Base-by-base conservation (phyloP, 345 rosid genomes). In the Stellera chamaejasme region DNA sequence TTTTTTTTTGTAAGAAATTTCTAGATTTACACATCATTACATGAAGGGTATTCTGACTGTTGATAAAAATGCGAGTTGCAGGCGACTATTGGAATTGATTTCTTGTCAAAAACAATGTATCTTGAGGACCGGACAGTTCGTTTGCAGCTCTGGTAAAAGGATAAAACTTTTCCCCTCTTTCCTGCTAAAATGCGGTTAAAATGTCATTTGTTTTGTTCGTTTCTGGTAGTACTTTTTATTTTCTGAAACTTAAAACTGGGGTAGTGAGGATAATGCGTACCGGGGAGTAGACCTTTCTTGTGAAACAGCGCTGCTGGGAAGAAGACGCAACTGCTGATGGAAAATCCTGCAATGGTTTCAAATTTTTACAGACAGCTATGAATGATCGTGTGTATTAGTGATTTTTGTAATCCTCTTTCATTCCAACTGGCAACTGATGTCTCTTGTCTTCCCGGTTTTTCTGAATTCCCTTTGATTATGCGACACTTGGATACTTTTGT, bases 81-180 rank as follows among this genome's bases (percentile, higher is more conserved):
- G 97, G 97, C 97, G 19, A 90, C 96, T 0, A 87, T 90, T 39
- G 97, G 96, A 32, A 90, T 90, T 56, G 97, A 90, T 70, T 90
- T 90, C 59, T 69, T 87, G 75, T 90, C 96, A 3, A 90, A 90
- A 64, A 90, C 97, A 41, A 90, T 90, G 94, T 87, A 87, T 71
- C 93, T 87, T 56, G 97, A 87, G 72, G 96, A 87, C 70, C 80
- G 95, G 39, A 90, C 97, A 28, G 81, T 90, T 69, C 88, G 97
- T 23, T 71, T 90, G 75, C 97, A 90, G 68, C 83, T 90, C n/a
- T 90, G 97, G 97, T 87, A 68, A 60, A 67, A 8, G 39, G 39
- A 13, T 44, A 8, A 16, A 10, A 13, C 16, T 11, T 45, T 3
- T 28, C 27, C 16, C 3, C 8, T 46, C 19, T 23, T 54, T 48